Evolutionary conservation across 2,329 filamentous ascomycete genomes (phyloP).

Genomic region (Fusarium sublunatum): DNA sequence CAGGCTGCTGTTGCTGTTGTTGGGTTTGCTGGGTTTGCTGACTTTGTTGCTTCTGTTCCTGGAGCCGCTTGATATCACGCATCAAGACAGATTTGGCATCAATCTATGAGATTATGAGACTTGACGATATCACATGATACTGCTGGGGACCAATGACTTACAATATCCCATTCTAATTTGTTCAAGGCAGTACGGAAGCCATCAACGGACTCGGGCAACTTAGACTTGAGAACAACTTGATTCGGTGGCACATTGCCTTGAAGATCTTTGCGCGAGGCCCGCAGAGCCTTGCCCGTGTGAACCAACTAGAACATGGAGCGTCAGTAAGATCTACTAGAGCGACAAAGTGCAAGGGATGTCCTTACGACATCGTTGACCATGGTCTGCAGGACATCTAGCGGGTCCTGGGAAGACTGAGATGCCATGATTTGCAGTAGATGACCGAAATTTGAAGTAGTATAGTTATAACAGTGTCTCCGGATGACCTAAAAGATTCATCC

Average conservation of each 20-base stretch:
- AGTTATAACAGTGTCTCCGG: neutral
- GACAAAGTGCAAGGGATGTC: conserved; percentile 11
- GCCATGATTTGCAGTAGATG: conserved; percentile 44
- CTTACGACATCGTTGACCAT: conserved; percentile 68
- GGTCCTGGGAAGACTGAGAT: conserved; percentile 51
- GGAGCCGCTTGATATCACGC: conserved; percentile 62
- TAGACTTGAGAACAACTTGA: conserved; percentile 52
- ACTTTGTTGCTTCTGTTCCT: conserved; percentile 45
- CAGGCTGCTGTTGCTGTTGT: conserved; percentile 29
- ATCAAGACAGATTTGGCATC: conserved; percentile 65
- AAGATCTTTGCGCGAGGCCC: conserved; percentile 59
- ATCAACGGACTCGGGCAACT: conserved; percentile 60
- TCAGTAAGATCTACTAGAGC: conserved; percentile 17
- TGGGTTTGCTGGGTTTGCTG: conserved; percentile 24
- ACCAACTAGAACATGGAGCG: conserved; percentile 58
- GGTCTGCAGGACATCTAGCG: conserved; percentile 62
- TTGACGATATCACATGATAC: neutral
- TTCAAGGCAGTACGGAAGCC: conserved; percentile 66
- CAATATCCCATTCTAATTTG: conserved; percentile 68
- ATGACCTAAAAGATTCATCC: neutral
- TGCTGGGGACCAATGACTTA: conserved; percentile 49
- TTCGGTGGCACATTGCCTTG: conserved; percentile 52
- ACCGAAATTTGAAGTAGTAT: neutral
- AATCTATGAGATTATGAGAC: conserved; percentile 46
- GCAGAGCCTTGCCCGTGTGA: conserved; percentile 68